A percentile compares a stretch with the other conserved stretches of the same genome.
Conservation (phyloP, 23 red algal species). For the Gracilaria gracilis region DNA sequence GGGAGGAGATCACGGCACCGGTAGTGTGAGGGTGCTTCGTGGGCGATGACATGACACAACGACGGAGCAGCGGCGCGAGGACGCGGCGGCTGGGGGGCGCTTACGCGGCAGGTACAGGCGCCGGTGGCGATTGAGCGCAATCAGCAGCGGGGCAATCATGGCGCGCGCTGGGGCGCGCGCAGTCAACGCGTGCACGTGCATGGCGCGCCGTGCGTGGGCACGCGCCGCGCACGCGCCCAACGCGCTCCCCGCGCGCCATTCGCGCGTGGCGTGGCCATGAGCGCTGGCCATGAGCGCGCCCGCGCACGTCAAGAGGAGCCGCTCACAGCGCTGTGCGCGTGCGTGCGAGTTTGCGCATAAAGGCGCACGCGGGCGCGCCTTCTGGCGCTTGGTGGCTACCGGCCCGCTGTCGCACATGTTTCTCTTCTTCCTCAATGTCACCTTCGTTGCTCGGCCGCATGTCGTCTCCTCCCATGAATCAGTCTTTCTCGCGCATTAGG, state of each 20-base stretch:
- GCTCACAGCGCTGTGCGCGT: not conserved
- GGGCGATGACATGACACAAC: constrained; percentile 4
- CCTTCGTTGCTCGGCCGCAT: not conserved
- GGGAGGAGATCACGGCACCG: constrained; percentile 24
- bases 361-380: not conserved
- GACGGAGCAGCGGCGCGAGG: not conserved
- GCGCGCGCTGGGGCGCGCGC: not conserved
- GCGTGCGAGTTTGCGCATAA: not conserved
- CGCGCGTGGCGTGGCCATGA: not conserved
- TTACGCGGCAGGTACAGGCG: constrained; percentile 8
- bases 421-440: not conserved
- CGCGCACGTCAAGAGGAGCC: constrained; percentile 17
- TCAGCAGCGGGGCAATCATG: not conserved
- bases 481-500: constrained; percentile 12
- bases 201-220: not conserved
- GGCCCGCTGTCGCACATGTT: not conserved
- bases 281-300: no score
- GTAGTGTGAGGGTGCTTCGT: constrained; percentile 27
- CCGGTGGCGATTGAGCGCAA: not conserved
- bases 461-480: constrained; percentile 1
- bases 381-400: not conserved
- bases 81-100: not conserved
- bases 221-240: not conserved
- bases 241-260: not conserved
- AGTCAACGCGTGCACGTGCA: not conserved